Percentiles rank a stretch among this genome's conserved stretches.
Evolutionary conservation across 2,329 filamentous ascomycete species (phyloP).

Genomic region (Colletotrichum chlorophyti): DNA sequence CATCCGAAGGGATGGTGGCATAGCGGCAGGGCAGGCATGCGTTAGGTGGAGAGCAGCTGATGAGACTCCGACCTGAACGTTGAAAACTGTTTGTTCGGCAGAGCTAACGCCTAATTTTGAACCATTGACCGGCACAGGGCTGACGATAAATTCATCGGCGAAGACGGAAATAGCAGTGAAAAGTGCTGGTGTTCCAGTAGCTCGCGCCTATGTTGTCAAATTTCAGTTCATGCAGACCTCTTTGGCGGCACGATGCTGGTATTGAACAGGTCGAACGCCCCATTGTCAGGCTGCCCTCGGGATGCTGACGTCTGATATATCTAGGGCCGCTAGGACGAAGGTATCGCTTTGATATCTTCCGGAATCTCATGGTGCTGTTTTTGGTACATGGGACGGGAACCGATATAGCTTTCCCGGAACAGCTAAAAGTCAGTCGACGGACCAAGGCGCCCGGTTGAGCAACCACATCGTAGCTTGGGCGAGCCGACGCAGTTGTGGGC

Average conservation of each 20-base stretch:
- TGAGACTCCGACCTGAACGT: neutral
- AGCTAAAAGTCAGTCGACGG: too few species aligned
- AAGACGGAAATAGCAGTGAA: slow-evolving; percentile 2
- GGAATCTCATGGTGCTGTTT: neutral
- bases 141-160: neutral
- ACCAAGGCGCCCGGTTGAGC: neutral
- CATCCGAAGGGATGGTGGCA: neutral
- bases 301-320: neutral
- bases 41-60: neutral
- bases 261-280: slow-evolving; percentile 7
- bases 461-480: neutral
- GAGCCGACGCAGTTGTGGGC: neutral
- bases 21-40: neutral
- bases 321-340: too few species aligned
- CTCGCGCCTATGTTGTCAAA: too few species aligned
- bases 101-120: neutral
- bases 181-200: neutral
- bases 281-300: neutral
- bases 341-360: neutral
- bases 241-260: neutral
- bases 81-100: neutral
- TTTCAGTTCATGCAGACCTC: neutral
- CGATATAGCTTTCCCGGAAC: slow-evolving; percentile 2
- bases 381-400: neutral
- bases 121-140: neutral